Base-by-base conservation (phyloP, 1,284 basidiomycete genomes). In the Psilocybe mexicana region DNA sequence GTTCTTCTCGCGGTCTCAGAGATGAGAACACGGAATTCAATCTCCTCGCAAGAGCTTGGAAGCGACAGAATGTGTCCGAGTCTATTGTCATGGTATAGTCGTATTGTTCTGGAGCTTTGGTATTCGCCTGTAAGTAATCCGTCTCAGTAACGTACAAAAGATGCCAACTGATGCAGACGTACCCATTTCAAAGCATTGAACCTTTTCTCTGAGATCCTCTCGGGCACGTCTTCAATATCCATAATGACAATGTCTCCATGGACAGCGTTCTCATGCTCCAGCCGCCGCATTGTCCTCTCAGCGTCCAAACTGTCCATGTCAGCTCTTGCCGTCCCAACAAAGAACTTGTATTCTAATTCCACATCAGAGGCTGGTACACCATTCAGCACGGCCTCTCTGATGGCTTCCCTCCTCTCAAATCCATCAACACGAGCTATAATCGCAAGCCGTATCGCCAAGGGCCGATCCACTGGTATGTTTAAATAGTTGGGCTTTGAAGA, bases 181-280 rank as follows among this genome's bases (percentile, higher is more conserved):
- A 58, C 57, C 57, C 57, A 58, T n/a, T 50, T 58, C 43, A 58
- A 35, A 49, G 57, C 57, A 26, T 30, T 46, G 23, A 54, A 54
- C 6, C 57, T 45, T 33, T 54, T 58, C 42, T 58, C 57, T 23
- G 52, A 48, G 4, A 58, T 42, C 12, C 57, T 49, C 7, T 54
- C 46, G 30, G 52, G 46, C 6, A 54, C 43, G 36, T 58, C 57
- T 30, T 43, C 28, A 12, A 54, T 40, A 12, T 54, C 43, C n/a
- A 58, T 25, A 5, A 56, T 14, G 4, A 49, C 7, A 11, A 58
- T 33, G 30, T 58, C 57, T 11, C 44, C 42, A 24, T 54, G 36
- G 2, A 47, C 47, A 12, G 33, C 11, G 14, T 54, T 54, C 18
- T 58, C 57, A 18, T 50, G 24, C 8, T 40, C 33, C 7, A 58